phyloP scores from a whole-genome alignment of 176 grass and related monocot species.

The Triticum turgidum region DNA sequence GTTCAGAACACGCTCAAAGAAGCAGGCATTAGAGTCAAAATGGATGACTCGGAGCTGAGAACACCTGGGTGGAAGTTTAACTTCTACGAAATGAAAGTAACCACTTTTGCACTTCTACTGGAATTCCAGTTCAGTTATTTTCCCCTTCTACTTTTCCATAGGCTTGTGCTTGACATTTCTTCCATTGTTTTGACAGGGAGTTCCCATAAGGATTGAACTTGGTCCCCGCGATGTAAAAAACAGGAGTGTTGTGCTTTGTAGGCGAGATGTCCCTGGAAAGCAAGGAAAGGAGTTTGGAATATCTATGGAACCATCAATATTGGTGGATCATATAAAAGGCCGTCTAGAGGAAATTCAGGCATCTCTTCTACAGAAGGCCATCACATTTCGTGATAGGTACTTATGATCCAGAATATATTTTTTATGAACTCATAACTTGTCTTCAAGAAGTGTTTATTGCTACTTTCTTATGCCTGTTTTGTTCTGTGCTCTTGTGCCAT shows the following conservation, averaged over 20 bases:
- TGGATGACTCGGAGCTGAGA: slow-evolving; percentile 77
- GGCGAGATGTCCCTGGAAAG: slow-evolving; percentile 88
- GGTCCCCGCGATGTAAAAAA: slow-evolving; percentile 90
- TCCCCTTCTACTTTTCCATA: background rate
- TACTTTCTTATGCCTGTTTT: background rate
- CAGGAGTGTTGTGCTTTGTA: slow-evolving; percentile 72
- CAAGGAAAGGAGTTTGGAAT: slow-evolving; percentile 94
- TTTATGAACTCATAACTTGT: background rate
- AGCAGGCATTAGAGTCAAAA: slow-evolving; percentile 88
- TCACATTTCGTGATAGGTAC: slow-evolving; percentile 90
- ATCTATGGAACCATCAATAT: slow-evolving; percentile 72
- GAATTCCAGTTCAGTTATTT: background rate
- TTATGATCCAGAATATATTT: background rate
- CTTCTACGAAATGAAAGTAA: slow-evolving; percentile 99
- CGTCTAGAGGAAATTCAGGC: slow-evolving; percentile 90
- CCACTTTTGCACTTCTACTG: slow-evolving; percentile 9
- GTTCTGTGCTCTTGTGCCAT: background rate
- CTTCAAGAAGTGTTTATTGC: background rate
- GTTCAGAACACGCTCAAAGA: slow-evolving; percentile 65
- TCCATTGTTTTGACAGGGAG: slow-evolving; percentile 53
- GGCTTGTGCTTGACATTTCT: slow-evolving; percentile 11
- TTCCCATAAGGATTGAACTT: slow-evolving; percentile 86
- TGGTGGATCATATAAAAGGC: slow-evolving; percentile 73
- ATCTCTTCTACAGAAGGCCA: slow-evolving; percentile 79
- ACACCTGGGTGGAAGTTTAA: slow-evolving; percentile 97